phyloP scores from a whole-genome alignment of 2,329 filamentous ascomycete species.

The Alternaria hordeiaustralica region DNA sequence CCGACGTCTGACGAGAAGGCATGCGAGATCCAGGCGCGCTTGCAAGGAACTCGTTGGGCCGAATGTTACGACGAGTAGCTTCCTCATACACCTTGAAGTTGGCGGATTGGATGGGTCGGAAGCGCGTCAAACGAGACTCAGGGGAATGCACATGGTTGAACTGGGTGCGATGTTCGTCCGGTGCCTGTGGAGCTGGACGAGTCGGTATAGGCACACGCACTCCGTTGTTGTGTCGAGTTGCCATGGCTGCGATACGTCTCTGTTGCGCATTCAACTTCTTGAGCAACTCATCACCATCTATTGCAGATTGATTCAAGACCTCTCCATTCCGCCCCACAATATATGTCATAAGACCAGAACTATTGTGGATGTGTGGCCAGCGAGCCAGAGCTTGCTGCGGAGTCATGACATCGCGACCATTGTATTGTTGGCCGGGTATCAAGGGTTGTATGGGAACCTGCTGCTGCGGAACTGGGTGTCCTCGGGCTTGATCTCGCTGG shows the following conservation, averaged over 20 bases:
- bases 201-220: neutral
- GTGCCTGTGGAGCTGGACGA: neutral
- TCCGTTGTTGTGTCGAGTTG: neutral
- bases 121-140: neutral
- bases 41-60: neutral
- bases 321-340: neutral
- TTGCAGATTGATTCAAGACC: neutral
- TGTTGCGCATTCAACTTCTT: neutral
- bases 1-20: conserved; percentile 5
- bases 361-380: neutral
- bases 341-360: neutral
- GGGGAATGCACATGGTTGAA: neutral
- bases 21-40: conserved; percentile 8
- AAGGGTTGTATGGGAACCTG: neutral
- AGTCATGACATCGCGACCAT: neutral
- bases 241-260: neutral
- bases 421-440: neutral
- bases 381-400: neutral
- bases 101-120: neutral
- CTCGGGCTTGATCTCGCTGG: neutral
- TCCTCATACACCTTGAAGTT: neutral
- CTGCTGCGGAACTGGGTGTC: neutral
- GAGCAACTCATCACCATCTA: neutral
- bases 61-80: neutral
- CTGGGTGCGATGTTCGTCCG: neutral